Evolutionary conservation across 2,329 filamentous ascomycete genomes (phyloP), one percentile per base, ranked within the genome.

Genomic region (Sporothrix luriei): DNA sequence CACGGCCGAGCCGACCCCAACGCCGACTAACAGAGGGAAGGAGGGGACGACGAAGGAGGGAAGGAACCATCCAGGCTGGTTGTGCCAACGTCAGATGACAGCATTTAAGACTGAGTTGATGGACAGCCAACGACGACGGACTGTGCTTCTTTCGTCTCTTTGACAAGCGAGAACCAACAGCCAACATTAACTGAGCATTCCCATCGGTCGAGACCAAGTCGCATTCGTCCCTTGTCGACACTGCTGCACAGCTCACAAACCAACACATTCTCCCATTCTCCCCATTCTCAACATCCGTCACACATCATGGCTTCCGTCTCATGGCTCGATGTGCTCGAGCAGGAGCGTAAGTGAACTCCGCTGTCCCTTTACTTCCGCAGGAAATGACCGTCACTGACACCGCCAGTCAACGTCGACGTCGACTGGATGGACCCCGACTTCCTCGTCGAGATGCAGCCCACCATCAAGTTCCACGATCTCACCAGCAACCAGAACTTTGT

Each of bases 381-480:
- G 40, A 43, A 43, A 13, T 11, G 6, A 59, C 1, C 21, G 14
- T 40, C n/a, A 26, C 49, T 66, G 14, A 69, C 62, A 43, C 19
- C 2, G 0, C 7, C 54, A 84, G 83, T 84, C 70, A 81, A 84
- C 43, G 77, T 85, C 68, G 83, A 85, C 71, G 81, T 84, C 29
- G 83, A 85, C 73, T 84, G 81, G 78, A 84, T 85, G 83, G 83
- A 83, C 70, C 80, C 82, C 0, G 80, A 82, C 16, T 83, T 81
- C 73, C 80, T 83, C 71, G 80, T 80, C 69, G 75, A 74, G n/a
- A 70, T 70, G 68, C 14, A 68, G 64, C 51, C 69, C 54, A 78
- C 79, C 13, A 79, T 84, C 70, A 77, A 77, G 4, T 80, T 81
- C 33, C 80, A 84, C 70, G 82, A 84, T 72, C 81, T 83, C 76